Evolutionary conservation across 495 filamentous ascomycete genomes (phyloP), one percentile per base, ranked within the genome.

Genomic region (Elasticomyces elasticus): DNA sequence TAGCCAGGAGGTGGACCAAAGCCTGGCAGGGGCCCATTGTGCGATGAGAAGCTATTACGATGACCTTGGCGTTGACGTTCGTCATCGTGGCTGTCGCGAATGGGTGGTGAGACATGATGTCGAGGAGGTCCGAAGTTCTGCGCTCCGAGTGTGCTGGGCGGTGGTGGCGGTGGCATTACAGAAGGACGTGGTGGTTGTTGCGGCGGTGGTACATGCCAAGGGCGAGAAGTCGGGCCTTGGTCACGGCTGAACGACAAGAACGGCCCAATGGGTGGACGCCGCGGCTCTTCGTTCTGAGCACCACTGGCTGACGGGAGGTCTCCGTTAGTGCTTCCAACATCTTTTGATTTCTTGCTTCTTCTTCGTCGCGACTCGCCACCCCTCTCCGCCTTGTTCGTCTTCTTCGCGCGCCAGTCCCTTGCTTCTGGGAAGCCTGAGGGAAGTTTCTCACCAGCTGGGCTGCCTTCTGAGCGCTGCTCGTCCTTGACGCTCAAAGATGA

Each of bases 21-120:
- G 17, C n/a, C 27, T 3, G 27, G 3, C 9, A 9, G 25, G 2
- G 45, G 45, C 1, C 2, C n/a, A 15, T 4, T 25, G 5, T 5
- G 50, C 9, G 56, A 43, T 28, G 56, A 49, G 35, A 30, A 53
- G 43, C 54, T 61, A 42, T 61, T 55, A 17, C 54, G 58, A 23
- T 56, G 53, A 5, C 50, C n/a, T 26, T 23, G 44, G 38, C 17
- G 7, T 9, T 54, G 51, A 20, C 12, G 35, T 17, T 40, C 35
- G 42, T 45, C 5, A 23, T 2, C 3, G 20, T 23, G 20, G 17
- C 5, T 5, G 42, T 45, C 42, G 42, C 13, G 42, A 22, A 3
- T 4, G 22, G 42, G 42, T 45, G 42, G 19, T 7, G 42, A 45
- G 42, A 4, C 24, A 2, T 28, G 23, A 49, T 7, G 45, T 27